phyloP scores from a whole-genome alignment of 805 yeast species.

The Wickerhamiella occidentalis region DNA sequence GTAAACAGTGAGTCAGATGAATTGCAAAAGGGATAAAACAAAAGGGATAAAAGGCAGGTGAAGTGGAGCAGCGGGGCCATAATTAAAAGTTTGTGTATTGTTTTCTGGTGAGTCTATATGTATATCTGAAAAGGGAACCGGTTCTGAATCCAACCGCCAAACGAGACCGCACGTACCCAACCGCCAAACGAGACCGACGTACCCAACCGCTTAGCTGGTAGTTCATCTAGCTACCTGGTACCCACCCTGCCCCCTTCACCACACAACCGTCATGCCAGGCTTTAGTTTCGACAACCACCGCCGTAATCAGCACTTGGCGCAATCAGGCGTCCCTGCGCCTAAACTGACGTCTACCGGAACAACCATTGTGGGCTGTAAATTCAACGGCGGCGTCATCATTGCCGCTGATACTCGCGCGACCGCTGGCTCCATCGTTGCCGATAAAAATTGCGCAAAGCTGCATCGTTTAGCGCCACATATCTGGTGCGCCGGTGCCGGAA shows the following conservation, averaged over 20 bases:
- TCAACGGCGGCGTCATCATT: slow-evolving; percentile 86
- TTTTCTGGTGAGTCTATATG: too few relatives aligned
- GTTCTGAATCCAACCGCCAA: too few relatives aligned
- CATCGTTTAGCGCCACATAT: slow-evolving; percentile 81
- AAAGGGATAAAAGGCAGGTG: too few relatives aligned
- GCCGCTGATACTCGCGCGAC: slow-evolving; percentile 99
- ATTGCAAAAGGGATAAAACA: background rate
- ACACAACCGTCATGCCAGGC: slow-evolving; percentile 53
- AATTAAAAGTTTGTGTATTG: too few relatives aligned
- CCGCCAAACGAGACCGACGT: background rate
- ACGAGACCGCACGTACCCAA: too few relatives aligned
- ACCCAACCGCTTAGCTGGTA: background rate
- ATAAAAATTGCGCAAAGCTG: slow-evolving; percentile 92
- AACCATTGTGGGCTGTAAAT: slow-evolving; percentile 95
- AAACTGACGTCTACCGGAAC: slow-evolving; percentile 96
- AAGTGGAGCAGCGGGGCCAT: too few relatives aligned
- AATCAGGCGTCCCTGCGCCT: slow-evolving; percentile 66
- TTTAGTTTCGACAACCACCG: slow-evolving; percentile 86
- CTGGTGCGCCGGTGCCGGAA: slow-evolving; percentile 99
- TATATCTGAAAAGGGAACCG: too few relatives aligned
- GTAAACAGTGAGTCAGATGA: background rate
- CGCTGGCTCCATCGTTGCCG: slow-evolving; percentile 91
- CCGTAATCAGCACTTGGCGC: slow-evolving; percentile 65
- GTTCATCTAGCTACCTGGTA: too few relatives aligned
- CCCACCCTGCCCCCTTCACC: too few relatives aligned